Conservation (phyloP, 768 basidiomycete species). For the Kondoa subrosea region DNA sequence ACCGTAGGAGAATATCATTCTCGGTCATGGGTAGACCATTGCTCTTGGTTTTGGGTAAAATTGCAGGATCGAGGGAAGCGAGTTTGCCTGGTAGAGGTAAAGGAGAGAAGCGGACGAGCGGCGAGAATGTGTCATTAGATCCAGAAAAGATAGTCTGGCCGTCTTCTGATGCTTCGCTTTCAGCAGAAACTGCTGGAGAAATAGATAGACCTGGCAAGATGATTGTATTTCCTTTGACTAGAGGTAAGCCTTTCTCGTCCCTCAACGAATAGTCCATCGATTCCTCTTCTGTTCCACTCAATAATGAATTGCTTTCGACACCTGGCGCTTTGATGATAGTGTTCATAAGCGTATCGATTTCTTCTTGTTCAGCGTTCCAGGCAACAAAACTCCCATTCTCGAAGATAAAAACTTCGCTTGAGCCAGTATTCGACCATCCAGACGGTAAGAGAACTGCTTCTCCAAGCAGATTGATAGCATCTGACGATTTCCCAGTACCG, state of each 20-base stretch:
- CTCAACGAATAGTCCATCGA: not conserved
- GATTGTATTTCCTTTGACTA: not conserved
- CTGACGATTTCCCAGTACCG: conserved; percentile 8
- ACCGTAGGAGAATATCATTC: conserved; percentile 24
- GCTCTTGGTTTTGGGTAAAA: not conserved
- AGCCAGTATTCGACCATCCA: conserved; percentile 7
- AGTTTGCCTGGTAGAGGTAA: not conserved
- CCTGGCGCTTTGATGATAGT: conserved; percentile 11
- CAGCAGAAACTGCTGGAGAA: not conserved
- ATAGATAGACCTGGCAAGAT: not conserved
- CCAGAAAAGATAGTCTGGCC: not conserved
- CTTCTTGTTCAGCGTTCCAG: conserved; percentile 17
- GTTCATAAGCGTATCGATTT: conserved; percentile 21
- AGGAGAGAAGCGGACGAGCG: conserved; percentile 17
- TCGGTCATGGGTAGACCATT: conserved; percentile 4
- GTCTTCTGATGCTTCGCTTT: not conserved
- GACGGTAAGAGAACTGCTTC: conserved; percentile 15
- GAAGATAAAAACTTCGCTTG: conserved; percentile 16
- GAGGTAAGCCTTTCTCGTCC: not conserved
- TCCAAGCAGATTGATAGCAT: conserved; percentile 19
- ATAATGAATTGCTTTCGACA: conserved; percentile 18
- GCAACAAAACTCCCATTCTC: conserved; percentile 22
- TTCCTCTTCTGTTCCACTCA: conserved; percentile 1
- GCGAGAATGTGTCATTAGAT: conserved; percentile 1
- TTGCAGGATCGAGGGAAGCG: not conserved